These are phyloP conservation scores for Lentinula guzmanii DNA, from an alignment of 768 basidiomycete species.

Conservation along the genomic window DNA sequence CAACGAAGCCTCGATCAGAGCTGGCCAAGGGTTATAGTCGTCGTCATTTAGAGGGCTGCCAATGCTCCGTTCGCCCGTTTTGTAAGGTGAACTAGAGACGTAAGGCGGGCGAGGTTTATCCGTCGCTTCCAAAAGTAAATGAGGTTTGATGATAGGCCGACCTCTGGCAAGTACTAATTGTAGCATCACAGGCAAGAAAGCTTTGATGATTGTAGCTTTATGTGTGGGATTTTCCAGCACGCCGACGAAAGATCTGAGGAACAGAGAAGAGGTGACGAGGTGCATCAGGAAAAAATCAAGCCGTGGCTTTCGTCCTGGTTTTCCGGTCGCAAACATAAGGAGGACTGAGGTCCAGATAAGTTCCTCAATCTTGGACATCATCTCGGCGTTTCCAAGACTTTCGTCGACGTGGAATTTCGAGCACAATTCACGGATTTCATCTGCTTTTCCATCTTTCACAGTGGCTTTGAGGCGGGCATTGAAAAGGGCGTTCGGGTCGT, in stretches of 20 bases:
- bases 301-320: slow-evolving; percentile 39
- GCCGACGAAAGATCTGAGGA: slow-evolving; percentile 37
- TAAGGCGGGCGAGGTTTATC: slow-evolving; percentile 33
- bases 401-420: slow-evolving; percentile 32
- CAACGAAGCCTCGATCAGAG: slow-evolving; percentile 35
- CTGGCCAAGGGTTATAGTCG: slow-evolving; percentile 48
- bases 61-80: slow-evolving; percentile 17
- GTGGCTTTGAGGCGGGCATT: slow-evolving; percentile 27
- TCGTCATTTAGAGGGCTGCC: slow-evolving; percentile 30
- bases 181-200: slow-evolving; percentile 32
- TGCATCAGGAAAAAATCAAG: slow-evolving; percentile 61
- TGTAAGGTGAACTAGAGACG: not conserved
- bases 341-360: slow-evolving; percentile 41
- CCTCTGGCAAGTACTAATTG: slow-evolving; percentile 36
- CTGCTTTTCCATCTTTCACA: slow-evolving; percentile 29
- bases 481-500: slow-evolving; percentile 39
- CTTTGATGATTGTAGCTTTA: slow-evolving; percentile 40
- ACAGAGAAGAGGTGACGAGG: slow-evolving; percentile 44
- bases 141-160: slow-evolving; percentile 45
- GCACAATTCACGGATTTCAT: slow-evolving; percentile 40
- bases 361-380: slow-evolving; percentile 42
- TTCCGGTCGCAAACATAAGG: slow-evolving; percentile 41
- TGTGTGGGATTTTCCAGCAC: slow-evolving; percentile 24
- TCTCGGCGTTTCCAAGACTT: slow-evolving; percentile 19
- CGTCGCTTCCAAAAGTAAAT: slow-evolving; percentile 40